Base-by-base conservation (phyloP, 805 yeast genomes). In the Yarrowia keelungensis region DNA sequence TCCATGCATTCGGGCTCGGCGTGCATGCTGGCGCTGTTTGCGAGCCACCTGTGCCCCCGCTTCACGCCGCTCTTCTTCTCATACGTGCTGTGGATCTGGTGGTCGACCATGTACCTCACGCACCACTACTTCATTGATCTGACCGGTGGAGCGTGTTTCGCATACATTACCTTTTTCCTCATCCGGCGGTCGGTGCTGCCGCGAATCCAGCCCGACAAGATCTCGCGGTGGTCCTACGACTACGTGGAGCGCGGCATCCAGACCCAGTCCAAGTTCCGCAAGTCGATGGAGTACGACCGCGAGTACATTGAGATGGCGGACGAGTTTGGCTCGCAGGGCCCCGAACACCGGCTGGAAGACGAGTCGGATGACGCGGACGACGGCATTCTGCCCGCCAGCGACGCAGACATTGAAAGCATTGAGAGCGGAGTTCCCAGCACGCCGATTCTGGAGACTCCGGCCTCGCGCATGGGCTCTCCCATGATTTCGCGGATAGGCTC, bases 81-180 rank as follows among this genome's bases (percentile, higher is more conserved):
- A 19, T 95, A 94, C 77, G 95, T 92, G n/a, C 80, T 87, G 71
- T 92, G 97, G 96, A 84, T 95, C 73, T 94, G 98, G 98, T 95
- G 97, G 97, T 86, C 95, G 64, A 95, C 98, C 15, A 94, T 94
- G 99, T 94, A 94, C 78, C 83, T 94, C 75, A 94, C 98, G 0
- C 99, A 94, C 79, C 99, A 94, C 79, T 94, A 94, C 78, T 95
- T 95, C 75, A 87, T 94, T 70, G 98, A 94, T 77, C 85, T 94
- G 67, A 91, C 91, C 75, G 94, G 91, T n/a, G 99, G 99, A 26
- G 94, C 97, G 1, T 84, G 87, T n/a, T 81, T 95, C 69, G 87
- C 97, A 0, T 84, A 88, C 70, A 77, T 85, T 15, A 87, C 90
- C 41, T 93, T 91, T 78, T 83, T 85, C 71, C 84, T 87, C 73